phyloP scores from a whole-genome alignment of 768 basidiomycete genomes.

The Termitomyces sp. region DNA sequence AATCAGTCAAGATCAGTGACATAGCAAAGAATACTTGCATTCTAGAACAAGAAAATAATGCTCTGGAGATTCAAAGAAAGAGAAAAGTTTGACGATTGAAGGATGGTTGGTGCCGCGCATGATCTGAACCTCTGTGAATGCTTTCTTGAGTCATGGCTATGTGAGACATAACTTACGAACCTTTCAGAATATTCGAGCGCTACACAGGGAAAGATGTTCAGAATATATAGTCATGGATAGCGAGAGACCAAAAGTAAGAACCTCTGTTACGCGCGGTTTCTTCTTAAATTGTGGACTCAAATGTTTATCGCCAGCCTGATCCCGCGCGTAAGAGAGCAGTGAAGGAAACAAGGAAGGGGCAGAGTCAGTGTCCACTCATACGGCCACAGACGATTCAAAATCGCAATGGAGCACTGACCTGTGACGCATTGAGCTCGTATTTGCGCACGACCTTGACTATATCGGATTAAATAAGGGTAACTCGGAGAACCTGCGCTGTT shows the following conservation, averaged over 20 bases:
- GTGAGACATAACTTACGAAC: conserved; percentile 28
- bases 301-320: conserved; percentile 87
- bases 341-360: conserved; percentile 20
- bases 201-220: conserved; percentile 36
- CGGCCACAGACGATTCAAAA: conserved; percentile 18
- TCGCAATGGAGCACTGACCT: conserved; percentile 52
- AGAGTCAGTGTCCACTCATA: conserved; percentile 16
- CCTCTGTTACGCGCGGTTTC: conserved; percentile 98
- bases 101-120: conserved; percentile 95
- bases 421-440: conserved; percentile 83
- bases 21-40: conserved; percentile 44
- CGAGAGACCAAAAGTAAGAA: conserved; percentile 33
- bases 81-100: conserved; percentile 86
- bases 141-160: conserved; percentile 1
- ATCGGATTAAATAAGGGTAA: conserved; percentile 17
- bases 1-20: neutral
- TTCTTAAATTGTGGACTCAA: conserved; percentile 94
- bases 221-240: conserved; percentile 16
- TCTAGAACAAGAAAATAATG: conserved; percentile 95
- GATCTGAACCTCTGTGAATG: conserved; percentile 86
- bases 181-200: conserved; percentile 98
- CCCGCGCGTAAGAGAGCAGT: conserved; percentile 30
- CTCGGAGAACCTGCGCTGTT: conserved; percentile 8
- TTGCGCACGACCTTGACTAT: conserved; percentile 94
- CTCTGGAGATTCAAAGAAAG: conserved; percentile 89